Evolutionary conservation across 495 filamentous ascomycete species (phyloP).

Genomic region (Penicillium lividum): DNA sequence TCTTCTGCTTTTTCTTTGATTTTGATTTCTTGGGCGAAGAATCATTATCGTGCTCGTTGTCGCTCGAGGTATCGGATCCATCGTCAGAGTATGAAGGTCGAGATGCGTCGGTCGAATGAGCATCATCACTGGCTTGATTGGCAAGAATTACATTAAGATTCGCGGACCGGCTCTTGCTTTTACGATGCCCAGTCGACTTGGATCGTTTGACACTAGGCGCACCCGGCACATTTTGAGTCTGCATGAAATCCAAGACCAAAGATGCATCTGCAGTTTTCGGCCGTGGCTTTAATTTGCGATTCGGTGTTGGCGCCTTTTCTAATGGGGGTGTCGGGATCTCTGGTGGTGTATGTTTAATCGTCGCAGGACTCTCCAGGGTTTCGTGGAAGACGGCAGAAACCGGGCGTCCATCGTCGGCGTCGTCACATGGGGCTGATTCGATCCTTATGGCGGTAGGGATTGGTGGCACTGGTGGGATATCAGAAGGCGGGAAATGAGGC

Average conservation of each 20-base stretch:
- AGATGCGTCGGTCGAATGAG: conserved; percentile 28
- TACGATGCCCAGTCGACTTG: conserved; percentile 39
- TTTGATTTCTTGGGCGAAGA: conserved; percentile 36
- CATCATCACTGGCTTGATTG: conserved; percentile 25
- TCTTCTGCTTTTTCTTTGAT: conserved; percentile 73
- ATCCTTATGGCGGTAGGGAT: conserved; percentile 22
- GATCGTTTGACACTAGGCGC: conserved; percentile 35
- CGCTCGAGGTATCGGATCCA: conserved; percentile 32
- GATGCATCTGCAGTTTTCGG: conserved; percentile 57
- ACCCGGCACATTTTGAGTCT: conserved; percentile 16
- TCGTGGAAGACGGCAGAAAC: conserved; percentile 74
- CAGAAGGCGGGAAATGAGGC: conserved; percentile 33
- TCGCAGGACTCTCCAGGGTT: conserved; percentile 64
- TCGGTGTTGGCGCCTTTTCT: conserved; percentile 61
- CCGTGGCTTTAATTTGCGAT: conserved; percentile 42
- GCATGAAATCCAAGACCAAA: conserved; percentile 36
- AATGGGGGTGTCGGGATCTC: conserved; percentile 61
- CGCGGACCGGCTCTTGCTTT: conserved; percentile 38
- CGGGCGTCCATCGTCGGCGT: conserved; percentile 66
- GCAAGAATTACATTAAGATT: conserved; percentile 30
- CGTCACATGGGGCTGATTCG: conserved; percentile 53
- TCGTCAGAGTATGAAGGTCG: conserved; percentile 37
- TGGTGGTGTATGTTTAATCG: conserved; percentile 41
- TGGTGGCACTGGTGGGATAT: conserved; percentile 22
- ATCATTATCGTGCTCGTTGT: conserved; percentile 22